Base-by-base conservation (phyloP, 768 basidiomycete species). In the Podaxis sp. region DNA sequence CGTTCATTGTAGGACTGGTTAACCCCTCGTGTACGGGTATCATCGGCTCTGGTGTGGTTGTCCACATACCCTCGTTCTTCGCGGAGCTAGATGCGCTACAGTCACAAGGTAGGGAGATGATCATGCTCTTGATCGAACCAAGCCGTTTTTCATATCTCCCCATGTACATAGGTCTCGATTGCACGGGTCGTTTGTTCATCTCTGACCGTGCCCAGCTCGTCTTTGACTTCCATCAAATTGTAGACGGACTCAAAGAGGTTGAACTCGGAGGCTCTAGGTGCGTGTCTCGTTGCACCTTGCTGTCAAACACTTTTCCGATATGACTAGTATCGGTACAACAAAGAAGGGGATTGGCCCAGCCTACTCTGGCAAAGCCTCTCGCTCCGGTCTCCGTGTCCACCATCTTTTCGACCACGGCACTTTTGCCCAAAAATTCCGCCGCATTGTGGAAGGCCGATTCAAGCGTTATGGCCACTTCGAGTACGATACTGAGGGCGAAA, bases 161-260 rank as follows among this genome's bases (percentile, higher is more conserved):
- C 18, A 25, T 37, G 9, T 13, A 2, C 1, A 46, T 57, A 97
- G 95, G 96, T 18, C 84, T 99, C 44, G 82, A 90, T 68, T 96
- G 93, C 74, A 83, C 84, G 10, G 82, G 83, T 61, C 88, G 97
- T 36, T 75, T 99, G 18, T 90, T 97, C 72, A 81, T 99, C 66
- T 98, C 96, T 25, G 95, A 98, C 76, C 89, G 97, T 64, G 93
- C 97, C 3, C 93, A 96, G 64, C 87, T 99, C 62, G 97, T 99
- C 36, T 95, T 99, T 69, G 97, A 98, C 72, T 98, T 99, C 74
- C 97, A 99, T 75, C 97, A 99, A 78, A 98, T 98, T 69, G 97
- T 98, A 28, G 97, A 99, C 70, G 97, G 97, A 4, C 77, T 99
- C 69, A 99, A 98, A 73, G 97, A 99, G 73, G 93, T 94, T 40